A percentile compares a stretch with the other conserved stretches of the same genome.
Conservation (phyloP, 208 protist species). For the Acanthamoeba castellanii region DNA sequence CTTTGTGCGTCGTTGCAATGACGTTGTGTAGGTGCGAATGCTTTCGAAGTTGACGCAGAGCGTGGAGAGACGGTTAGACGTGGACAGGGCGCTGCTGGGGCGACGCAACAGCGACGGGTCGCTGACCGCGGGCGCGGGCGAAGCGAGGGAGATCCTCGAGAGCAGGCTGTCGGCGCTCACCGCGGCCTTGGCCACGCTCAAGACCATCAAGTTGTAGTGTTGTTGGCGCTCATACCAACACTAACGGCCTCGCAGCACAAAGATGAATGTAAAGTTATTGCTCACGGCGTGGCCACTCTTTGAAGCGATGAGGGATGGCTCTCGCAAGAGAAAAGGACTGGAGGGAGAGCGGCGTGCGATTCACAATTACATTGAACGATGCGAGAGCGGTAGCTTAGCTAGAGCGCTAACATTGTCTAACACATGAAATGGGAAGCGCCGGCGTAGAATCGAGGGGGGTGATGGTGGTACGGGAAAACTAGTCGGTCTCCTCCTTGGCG, state of each 20-base stretch:
- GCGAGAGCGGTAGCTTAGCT: too few species aligned
- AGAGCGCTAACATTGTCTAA: too few species aligned
- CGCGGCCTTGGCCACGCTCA: background rate
- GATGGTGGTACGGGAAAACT: background rate
- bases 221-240: too few species aligned
- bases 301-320: too few species aligned
- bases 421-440: too few species aligned
- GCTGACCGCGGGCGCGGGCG: background rate
- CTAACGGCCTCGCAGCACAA: too few species aligned
- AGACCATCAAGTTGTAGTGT: background rate
- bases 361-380: too few species aligned
- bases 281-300: too few species aligned
- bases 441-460: background rate
- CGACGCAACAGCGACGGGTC: background rate
- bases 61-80: background rate
- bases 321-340: too few species aligned
- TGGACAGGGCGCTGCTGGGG: background rate
- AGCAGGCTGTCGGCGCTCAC: background rate
- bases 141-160: background rate
- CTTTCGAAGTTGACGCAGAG: background rate
- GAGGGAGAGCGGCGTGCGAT: too few species aligned
- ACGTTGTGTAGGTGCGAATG: background rate
- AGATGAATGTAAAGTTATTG: too few species aligned
- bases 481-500: constrained; percentile 48
- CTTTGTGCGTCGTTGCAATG: background rate